Conservation (phyloP, 2,329 filamentous ascomycete genomes). For the Cryphonectria carpinicola region DNA sequence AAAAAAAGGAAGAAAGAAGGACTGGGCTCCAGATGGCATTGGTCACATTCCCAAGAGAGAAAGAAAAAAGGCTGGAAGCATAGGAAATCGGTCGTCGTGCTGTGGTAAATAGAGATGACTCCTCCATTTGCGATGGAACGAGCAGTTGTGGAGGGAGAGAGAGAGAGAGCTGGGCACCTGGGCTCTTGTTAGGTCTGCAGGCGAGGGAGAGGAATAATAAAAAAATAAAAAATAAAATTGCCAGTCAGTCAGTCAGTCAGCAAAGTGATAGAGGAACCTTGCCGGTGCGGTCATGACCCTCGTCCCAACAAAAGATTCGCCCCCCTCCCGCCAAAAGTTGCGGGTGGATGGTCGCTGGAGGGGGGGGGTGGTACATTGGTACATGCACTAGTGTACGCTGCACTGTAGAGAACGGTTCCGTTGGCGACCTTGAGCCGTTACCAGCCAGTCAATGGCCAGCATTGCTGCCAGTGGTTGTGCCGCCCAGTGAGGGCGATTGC, state of each 20-base stretch:
- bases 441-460: slow-evolving; percentile 5
- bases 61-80: neutral
- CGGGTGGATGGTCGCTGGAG: neutral
- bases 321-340: slow-evolving; percentile 13
- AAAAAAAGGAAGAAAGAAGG: neutral
- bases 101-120: neutral
- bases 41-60: neutral
- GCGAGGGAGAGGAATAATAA: no score
- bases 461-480: neutral
- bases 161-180: no score
- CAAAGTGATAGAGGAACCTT: neutral
- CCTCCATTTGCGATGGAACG: neutral
- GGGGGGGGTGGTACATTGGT: neutral
- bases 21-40: neutral
- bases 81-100: neutral
- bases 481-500: slow-evolving; percentile 1
- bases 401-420: slow-evolving; percentile 5
- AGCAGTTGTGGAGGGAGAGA: neutral
- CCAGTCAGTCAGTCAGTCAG: neutral
- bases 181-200: neutral
- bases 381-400: neutral
- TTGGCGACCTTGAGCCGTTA: slow-evolving; percentile 4
- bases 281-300: neutral
- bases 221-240: neutral
- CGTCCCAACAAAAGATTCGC: slow-evolving; percentile 18